A percentile compares a stretch with the other conserved stretches of the same genome.
Conservation (phyloP, 1,284 basidiomycete genomes). For the Rhodotorula sp. region DNA sequence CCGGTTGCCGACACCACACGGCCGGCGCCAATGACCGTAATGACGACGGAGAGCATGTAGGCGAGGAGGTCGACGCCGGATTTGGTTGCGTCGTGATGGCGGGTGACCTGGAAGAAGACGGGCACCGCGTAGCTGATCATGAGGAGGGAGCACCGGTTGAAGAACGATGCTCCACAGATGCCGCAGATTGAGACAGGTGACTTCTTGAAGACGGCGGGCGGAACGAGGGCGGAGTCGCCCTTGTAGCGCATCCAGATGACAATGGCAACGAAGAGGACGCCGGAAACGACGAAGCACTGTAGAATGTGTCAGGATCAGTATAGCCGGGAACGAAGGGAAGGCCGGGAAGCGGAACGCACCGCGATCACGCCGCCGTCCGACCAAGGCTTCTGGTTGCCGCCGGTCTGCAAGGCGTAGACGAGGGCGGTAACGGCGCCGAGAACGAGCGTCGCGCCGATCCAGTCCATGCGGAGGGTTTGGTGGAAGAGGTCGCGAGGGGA, state of each 20-base stretch:
- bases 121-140: constrained; percentile 7
- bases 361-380: constrained; percentile 48
- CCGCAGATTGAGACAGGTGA: constrained; percentile 40
- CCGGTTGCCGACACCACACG: constrained; percentile 42
- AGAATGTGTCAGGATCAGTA: background rate
- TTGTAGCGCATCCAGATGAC: constrained; percentile 43
- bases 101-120: constrained; percentile 16
- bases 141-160: constrained; percentile 36
- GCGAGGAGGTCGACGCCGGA: constrained; percentile 46
- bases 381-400: constrained; percentile 46
- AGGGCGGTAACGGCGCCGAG: constrained; percentile 46
- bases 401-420: constrained; percentile 46
- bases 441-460: constrained; percentile 44
- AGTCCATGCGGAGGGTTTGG: constrained; percentile 44
- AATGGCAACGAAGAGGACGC: constrained; percentile 35
- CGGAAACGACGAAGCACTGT: constrained; percentile 43
- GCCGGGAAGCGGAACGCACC: constrained; percentile 9
- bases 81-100: constrained; percentile 33
- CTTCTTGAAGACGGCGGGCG: constrained; percentile 40
- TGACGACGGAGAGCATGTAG: constrained; percentile 43
- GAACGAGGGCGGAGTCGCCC: constrained; percentile 45
- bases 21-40: constrained; percentile 41
- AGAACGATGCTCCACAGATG: constrained; percentile 37
- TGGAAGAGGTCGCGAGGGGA: constrained; percentile 10
- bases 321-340: constrained; percentile 34